A percentile compares a stretch with the other conserved stretches of the same genome.
Conservation (phyloP, 345 rosid genomes). For the thale cress (Arabidopsis thaliana) region TAIR10.1 NC_003075.7:10363501-10364000, state of each 20-base stretch:
- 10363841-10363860: constrained; percentile 1
- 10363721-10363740: constrained; percentile 36
- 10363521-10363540: too few species aligned
- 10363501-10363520: background rate
- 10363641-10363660: constrained; percentile 16
- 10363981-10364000: background rate
- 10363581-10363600: constrained; percentile 31
- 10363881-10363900: background rate
- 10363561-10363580: background rate
- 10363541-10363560: too few species aligned
- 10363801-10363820: constrained; percentile 5
- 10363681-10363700: constrained; percentile 44
- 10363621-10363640: constrained; percentile 33
- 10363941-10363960: background rate
- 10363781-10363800: constrained; percentile 13
- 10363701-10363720: constrained; percentile 32
- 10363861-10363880: background rate
- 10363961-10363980: background rate
- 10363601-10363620: constrained; percentile 35
- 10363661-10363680: constrained; percentile 46
- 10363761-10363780: constrained; percentile 29
- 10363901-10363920: background rate
- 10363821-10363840: background rate
- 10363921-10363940: background rate
- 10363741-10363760: constrained; percentile 27